Evolutionary conservation across 768 basidiomycete species (phyloP), one percentile per base, ranked within the genome.

Genomic region (Kwoniella heveanensis): DNA sequence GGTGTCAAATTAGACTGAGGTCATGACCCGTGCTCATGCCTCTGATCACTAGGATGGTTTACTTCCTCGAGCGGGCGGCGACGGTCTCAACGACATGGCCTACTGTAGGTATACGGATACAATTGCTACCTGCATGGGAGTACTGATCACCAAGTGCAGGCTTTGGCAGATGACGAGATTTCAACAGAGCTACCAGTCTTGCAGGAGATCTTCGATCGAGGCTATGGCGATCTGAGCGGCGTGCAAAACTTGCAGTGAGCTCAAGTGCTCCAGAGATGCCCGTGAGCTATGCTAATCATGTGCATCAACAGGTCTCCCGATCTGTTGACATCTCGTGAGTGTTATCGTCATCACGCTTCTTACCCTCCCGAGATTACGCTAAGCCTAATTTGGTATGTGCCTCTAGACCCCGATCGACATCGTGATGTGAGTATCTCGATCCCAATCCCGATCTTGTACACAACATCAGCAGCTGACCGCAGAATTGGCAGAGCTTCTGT

Each of bases 131-230:
- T 32, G 32, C n/a, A n/a, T n/a, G 32, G 7, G 32, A 36, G 32
- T 36, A 36, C 13, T 36, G 32, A 36, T 6, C 22, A n/a, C 30
- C 58, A 13, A 47, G 29, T 32, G 26, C 51, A 72, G 68, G 46
- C 57, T 37, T n/a, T 76, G 21, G 19, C 47, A 5, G 72, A 76
- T 24, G 68, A 63, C 7, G 75, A 77, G 44, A 71, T 77, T 47
- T 70, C 75, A 0, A 71, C 72, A 22, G 75, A 77, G 29, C 50
- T 77, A 21, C 75, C 75, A 0, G 61, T 70, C 26, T 13, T 64
- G 24, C 75, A 77, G 54, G 13, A 46, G 3, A 54, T 46, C 2
- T 77, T 48, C 50, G 73, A 77, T 50, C 24, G 19, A 7, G 72
- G 68, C 6, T 27, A 27, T 17, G 69, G 66, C 2, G 64, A 72